Base-by-base conservation (phyloP, 1,284 basidiomycete species). In the Fomitopsis schrenkii region DNA sequence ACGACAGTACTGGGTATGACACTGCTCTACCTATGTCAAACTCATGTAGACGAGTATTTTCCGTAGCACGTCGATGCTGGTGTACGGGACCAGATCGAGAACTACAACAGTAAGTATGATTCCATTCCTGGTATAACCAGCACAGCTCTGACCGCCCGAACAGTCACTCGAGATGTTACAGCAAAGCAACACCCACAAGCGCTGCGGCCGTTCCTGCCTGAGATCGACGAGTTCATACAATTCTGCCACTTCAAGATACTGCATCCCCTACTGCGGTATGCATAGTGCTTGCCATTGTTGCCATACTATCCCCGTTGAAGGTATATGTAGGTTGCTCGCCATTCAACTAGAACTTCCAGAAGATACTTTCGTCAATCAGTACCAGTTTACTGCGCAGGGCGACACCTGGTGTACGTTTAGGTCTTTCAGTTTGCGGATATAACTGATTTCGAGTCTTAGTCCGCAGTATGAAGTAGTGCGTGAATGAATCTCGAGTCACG, bases 41-140 rank as follows among this genome's bases (percentile, higher is more conserved):
- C 12, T 17, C 15, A 53, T 12, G n/a, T n/a, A 42, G 52, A 12
- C n/a, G 9, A 42, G 10, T 15, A n/a, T 9, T 3, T 14, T 9
- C 17, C 2, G 6, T 30, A 19, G 84, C 78, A 83, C 45, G 81
- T 87, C 58, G 77, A 80, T 54, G 77, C 76, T 14, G 85, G 85
- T 3, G 81, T 88, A 17, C 76, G 70, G 5, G 86, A 88, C 67
- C 81, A 85, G 64, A 65, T 86, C 9, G 85, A 88, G 63, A 75
- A 80, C 59, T 87, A 87, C 66, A 84, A 82, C 64, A 76, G 86
- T 85, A 60, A 76, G 86, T 85, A 60, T 60, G 79, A 56, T 26
- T 5, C 17, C 14, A 40, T 8, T 12, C 28, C 17, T 56, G 6
- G 22, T n/a, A 52, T n/a, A 26, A 12, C 6, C 17, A 19, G 19